Base-by-base conservation (phyloP, 148 eudicot genomes). In the Chenopodium quinoa region DNA sequence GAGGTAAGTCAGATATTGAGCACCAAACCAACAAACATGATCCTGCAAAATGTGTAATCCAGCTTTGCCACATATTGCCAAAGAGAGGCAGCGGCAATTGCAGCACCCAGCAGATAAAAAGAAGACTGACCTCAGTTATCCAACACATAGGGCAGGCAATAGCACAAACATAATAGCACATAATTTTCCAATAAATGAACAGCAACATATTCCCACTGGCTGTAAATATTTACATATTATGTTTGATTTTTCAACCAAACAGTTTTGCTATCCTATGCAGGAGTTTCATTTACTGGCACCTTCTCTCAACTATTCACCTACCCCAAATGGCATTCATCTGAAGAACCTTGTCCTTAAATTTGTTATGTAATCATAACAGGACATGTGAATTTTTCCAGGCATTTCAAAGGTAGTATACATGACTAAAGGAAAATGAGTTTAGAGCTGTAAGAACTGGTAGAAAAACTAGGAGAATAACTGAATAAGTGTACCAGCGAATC, bases 401-500 rank as follows among this genome's bases (percentile, higher is more conserved):
- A 44, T 22, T 44, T 29, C 31, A 22, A 46, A 9, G 20, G 62
- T 16, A 40, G 48, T 37, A 37, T 19, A 9, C 13, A n/a, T 34
- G 73, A 69, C 11, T 10, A 40, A 22, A 37, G 25, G 27, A 2
- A 19, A 9, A 19, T 34, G 34, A 19, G 48, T 19, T 20, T 72
- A 22, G 8, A 44, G 46, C 50, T 22, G 16, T 16, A 22, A n/a
- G 5, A 22, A 71, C 22, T 63, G 62, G 54, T 7, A 17, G 31
- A 23, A 71, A 58, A 48, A 16, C 7, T 37, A 44, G 17, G 72
- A 73, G 27, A 19, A 63, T 73, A 44, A 44, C 73, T 84, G 86
- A 19, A 63, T 73, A 44, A 44, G 75, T 85, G 86, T 86, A 95
- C 98, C 91, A 95, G 83, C 70, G 91, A 89, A 85, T 87, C 90